Evolutionary conservation across 1,284 basidiomycete species (phyloP).

Genomic region (Fomitopsis schrenkii): DNA sequence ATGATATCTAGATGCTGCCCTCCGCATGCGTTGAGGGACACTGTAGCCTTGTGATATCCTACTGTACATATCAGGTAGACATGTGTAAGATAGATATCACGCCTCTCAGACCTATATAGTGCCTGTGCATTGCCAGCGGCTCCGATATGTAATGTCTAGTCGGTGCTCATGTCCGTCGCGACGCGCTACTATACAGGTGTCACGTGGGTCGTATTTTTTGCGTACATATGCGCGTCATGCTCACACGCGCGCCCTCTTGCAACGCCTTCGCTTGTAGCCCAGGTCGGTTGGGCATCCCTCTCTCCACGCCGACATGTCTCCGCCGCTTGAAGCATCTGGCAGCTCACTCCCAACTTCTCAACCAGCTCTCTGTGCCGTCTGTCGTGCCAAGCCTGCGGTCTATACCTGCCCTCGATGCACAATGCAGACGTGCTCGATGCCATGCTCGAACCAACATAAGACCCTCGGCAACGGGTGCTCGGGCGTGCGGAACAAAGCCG

Average conservation of each 20-base stretch:
- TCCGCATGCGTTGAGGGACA: not conserved
- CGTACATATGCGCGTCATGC: not conserved
- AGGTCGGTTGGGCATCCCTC: not conserved
- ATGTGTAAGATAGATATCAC: not conserved
- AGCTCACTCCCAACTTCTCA: not conserved
- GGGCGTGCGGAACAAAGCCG: constrained; percentile 70
- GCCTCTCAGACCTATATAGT: not conserved
- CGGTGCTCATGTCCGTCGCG: not conserved
- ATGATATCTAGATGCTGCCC: constrained; percentile 55
- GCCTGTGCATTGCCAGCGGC: too few relatives aligned
- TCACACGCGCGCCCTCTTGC: not conserved
- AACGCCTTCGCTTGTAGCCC: not conserved
- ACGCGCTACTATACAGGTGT: not conserved
- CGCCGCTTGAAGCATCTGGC: constrained; percentile 12
- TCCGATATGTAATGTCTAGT: too few relatives aligned
- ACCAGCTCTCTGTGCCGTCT: constrained; percentile 43
- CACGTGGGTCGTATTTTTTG: not conserved
- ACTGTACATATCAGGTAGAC: not conserved
- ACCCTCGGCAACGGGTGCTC: constrained; percentile 50
- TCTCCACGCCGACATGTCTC: not conserved
- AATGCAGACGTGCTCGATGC: constrained; percentile 66
- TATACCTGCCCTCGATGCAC: constrained; percentile 84
- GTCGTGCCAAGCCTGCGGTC: constrained; percentile 42
- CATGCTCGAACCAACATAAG: constrained; percentile 76
- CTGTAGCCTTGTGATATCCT: not conserved